Evolutionary conservation across 257 asterid species (phyloP), one percentile per base, ranked within the genome.

Genomic region (Capsicum baccatum): DNA sequence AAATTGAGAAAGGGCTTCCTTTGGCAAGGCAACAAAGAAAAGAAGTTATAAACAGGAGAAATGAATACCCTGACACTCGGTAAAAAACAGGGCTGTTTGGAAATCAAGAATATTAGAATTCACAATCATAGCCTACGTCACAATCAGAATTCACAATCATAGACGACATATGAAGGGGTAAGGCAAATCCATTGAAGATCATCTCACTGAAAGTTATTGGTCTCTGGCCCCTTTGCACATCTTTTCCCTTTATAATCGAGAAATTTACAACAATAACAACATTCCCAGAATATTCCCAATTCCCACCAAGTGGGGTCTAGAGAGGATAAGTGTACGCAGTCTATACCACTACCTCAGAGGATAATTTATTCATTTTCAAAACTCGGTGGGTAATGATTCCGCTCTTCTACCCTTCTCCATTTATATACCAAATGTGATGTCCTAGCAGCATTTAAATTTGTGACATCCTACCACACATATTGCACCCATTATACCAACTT

Each of bases 391-490:
- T 42, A 19, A 70, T 70, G 15, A 70, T 9, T n/a, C 16, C 54
- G 44, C 42, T 69, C 79, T 69, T 70, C 56, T 70, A 70, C 79
- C 56, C 50, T 70, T 9, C 56, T 44, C 79, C 79, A 42, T 15
- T 17, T 70, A 70, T n/a, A 9, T n/a, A 70, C 57, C 37, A 70
- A 42, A 47, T 71, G 47, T 19, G 79, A 15, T 71, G 47, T 21
- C 11, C 17, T 9, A 70, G 33, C 57, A 42, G 14, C 17, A 70
- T 39, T 17, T 16, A n/a, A 47, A 71, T 9, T n/a, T 5, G 17
- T 47, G 56, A n/a, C n/a, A 48, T 47, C 56, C 59, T n/a, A 54
- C 39, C 58, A 9, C 58, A 73, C 39, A 48, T 73, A 9, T 11
- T 58, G 8, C 6, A 19, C 17, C 10, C 48, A 44, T 6, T n/a